phyloP scores from a whole-genome alignment of 106 monocot genomes.

The Dendrobium chrysotoxum region DNA sequence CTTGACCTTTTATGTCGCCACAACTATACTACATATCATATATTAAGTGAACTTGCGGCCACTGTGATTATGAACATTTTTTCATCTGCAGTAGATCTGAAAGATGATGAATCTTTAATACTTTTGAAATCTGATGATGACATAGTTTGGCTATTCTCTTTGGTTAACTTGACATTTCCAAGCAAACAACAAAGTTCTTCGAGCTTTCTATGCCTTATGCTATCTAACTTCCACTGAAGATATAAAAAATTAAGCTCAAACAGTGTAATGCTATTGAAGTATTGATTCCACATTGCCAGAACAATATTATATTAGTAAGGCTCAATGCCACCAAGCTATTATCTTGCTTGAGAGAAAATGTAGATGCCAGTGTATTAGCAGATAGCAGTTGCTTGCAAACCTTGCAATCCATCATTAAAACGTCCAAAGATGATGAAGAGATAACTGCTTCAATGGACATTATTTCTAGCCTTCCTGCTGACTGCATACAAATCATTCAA shows the following conservation, averaged over 20 bases:
- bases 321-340: conserved; percentile 26
- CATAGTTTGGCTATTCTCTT: conserved; percentile 26
- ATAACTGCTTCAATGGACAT: conserved; percentile 20
- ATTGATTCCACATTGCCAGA: conserved; percentile 19
- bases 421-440: conserved; percentile 29
- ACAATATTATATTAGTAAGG: conserved; percentile 11
- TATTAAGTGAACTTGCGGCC: conserved; percentile 13
- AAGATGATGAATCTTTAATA: conserved; percentile 11
- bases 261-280: conserved; percentile 28
- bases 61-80: conserved; percentile 23
- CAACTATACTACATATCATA: not conserved
- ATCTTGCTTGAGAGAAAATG: conserved; percentile 19
- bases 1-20: conserved; percentile 15
- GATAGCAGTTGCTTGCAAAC: conserved; percentile 17
- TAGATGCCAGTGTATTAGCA: conserved; percentile 5
- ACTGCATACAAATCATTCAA: not conserved
- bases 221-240: conserved; percentile 13
- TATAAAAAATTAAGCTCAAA: conserved; percentile 21
- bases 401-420: conserved; percentile 14
- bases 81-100: conserved; percentile 5
- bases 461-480: conserved; percentile 20
- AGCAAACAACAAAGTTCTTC: conserved; percentile 21
- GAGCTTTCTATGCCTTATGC: conserved; percentile 20
- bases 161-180: conserved; percentile 12
- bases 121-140: conserved; percentile 31